A percentile compares a stretch with the other conserved stretches of the same genome.
phyloP scores from a whole-genome alignment of 2,329 filamentous ascomycete species.

The Trichoderma brevicompactum region DNA sequence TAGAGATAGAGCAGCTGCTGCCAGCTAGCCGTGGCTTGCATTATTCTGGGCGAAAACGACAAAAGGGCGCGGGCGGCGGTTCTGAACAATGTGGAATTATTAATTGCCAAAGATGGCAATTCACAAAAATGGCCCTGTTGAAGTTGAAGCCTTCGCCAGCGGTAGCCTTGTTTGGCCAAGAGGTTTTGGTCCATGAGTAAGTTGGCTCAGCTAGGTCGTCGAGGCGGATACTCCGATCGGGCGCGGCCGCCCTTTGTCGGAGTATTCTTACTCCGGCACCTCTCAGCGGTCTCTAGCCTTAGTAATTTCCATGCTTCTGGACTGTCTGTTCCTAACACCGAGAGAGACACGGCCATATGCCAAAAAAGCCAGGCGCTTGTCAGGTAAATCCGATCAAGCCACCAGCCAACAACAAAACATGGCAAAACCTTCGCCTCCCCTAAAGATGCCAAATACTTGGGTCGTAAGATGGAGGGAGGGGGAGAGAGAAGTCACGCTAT shows the following conservation, averaged over 20 bases:
- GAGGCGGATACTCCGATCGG: slow-evolving; percentile 16
- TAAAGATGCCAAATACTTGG: background rate
- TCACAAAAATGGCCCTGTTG: background rate
- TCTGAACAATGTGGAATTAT: background rate
- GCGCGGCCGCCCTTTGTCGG: background rate
- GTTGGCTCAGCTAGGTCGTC: too few relatives aligned
- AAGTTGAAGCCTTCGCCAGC: background rate
- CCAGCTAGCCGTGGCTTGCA: slow-evolving; percentile 7
- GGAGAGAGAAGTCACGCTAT: background rate
- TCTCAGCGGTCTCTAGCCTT: background rate
- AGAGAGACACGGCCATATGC: too few relatives aligned
- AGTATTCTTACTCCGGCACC: background rate
- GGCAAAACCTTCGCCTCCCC: background rate
- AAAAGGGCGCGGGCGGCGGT: slow-evolving; percentile 4
- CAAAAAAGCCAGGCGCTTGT: too few relatives aligned
- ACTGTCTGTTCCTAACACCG: too few relatives aligned
- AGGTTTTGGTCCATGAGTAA: background rate
- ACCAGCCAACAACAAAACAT: background rate
- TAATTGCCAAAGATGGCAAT: background rate
- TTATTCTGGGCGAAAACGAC: background rate
- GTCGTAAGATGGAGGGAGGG: background rate
- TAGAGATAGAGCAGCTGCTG: slow-evolving; percentile 44
- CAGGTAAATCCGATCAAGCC: background rate
- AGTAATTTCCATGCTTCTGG: too few relatives aligned
- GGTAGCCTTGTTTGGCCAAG: slow-evolving; percentile 21